phyloP scores from a whole-genome alignment of 2,329 filamentous ascomycete species.

The Sordariomycetes sp. region DNA sequence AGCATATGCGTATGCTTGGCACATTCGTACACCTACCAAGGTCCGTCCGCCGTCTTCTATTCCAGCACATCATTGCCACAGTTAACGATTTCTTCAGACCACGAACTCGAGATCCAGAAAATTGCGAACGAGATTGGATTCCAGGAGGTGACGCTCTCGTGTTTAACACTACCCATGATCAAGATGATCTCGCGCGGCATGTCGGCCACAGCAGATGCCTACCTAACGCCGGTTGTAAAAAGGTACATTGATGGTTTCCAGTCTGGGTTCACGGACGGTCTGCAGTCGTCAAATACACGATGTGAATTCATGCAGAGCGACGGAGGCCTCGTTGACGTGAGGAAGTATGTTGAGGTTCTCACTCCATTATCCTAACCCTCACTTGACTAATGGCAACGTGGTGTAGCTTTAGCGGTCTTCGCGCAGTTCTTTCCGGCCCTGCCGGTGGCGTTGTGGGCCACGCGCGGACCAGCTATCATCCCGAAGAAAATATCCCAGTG shows the following conservation, averaged over 20 bases:
- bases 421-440: slow-evolving; percentile 59
- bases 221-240: slow-evolving; percentile 19
- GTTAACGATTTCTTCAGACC: background rate
- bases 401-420: slow-evolving; percentile 49
- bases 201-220: slow-evolving; percentile 26
- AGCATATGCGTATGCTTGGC: slow-evolving; percentile 85
- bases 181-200: slow-evolving; percentile 25
- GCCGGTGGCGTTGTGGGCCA: slow-evolving; percentile 63
- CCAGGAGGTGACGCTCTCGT: background rate
- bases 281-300: slow-evolving; percentile 6
- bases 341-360: slow-evolving; percentile 23
- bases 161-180: slow-evolving; percentile 32
- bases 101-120: background rate
- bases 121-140: slow-evolving; percentile 1
- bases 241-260: background rate
- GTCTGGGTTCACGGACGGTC: slow-evolving; percentile 20
- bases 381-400: background rate
- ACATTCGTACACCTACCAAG: slow-evolving; percentile 54
- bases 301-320: slow-evolving; percentile 61
- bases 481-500: background rate
- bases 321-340: slow-evolving; percentile 36
- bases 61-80: slow-evolving; percentile 27
- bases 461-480: background rate
- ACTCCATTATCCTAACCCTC: too few species aligned
- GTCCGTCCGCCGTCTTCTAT: slow-evolving; percentile 40